Evolutionary conservation across 345 rosid species (phyloP), one percentile per base, ranked within the genome.

Genomic region (Eucalyptus decipiens): DNA sequence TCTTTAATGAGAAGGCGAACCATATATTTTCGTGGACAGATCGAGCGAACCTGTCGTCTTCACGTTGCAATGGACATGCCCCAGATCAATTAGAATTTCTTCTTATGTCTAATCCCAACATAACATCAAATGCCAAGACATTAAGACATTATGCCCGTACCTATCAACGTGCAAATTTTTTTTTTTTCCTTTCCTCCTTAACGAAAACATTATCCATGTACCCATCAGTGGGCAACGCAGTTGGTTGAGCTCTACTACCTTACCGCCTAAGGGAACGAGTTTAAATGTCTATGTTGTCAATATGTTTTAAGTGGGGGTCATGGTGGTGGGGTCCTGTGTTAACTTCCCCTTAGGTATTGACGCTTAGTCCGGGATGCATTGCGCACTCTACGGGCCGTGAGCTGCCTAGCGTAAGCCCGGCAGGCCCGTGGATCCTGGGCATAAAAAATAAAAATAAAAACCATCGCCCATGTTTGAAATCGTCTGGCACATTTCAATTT

Each of bases 171-270:
- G 45, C 43, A 34, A 34, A 24, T 72, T 2, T 2, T 30, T 2
- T 37, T 37, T 17, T 62, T 13, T 30, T 12, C 8, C 32, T 28
- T 6, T 12, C 7, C 17, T 62, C 34, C 69, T 60, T 60, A 12
- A 62, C 18, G 17, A 62, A 30, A 67, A 16, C 42, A 32, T 32
- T 4, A 4, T 37, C 37, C 37, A 37, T 37, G 37, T 48, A 49
- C 50, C 50, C 50, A 48, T 5, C 16, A 4, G 4, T 48, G 0
- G 50, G 16, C 6, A 48, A 2, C 6, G 6, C 1, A 48, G 0
- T 48, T 48, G 16, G 15, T 48, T 48, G 6, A 48, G 50, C 50
- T 48, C 50, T 48, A 48, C 50, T 48, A 48, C 50, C 50, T 48
- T 48, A 48, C 50, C 50, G 6, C 16, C 2, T 48, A 6, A 48